Conservation (phyloP, 208 protist genomes). For the Leishmania amazonensis region DNA sequence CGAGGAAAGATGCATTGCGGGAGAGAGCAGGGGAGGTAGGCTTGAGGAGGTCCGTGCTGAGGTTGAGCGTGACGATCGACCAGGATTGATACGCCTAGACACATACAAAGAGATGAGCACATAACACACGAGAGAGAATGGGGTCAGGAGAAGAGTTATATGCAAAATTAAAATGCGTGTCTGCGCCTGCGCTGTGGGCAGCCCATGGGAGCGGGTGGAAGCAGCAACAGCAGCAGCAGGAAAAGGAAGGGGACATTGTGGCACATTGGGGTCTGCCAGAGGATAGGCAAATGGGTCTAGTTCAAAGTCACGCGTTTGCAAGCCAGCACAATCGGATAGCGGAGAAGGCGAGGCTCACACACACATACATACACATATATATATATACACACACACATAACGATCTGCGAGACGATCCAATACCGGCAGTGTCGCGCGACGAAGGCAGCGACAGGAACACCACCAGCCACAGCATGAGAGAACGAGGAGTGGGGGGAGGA, state of each 20-base stretch:
- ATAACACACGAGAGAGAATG: neutral
- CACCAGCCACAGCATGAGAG: neutral
- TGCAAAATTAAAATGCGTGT: neutral
- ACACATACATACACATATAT: neutral
- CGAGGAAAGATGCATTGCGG: no score
- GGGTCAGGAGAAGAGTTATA: neutral
- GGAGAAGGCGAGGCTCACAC: neutral
- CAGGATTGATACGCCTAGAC: neutral
- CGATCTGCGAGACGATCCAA: neutral
- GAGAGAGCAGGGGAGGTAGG: no score
- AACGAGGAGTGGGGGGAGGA: neutral
- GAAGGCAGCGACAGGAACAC: neutral
- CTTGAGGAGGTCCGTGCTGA: neutral
- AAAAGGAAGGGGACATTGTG: neutral
- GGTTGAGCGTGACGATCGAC: neutral
- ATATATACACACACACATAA: neutral
- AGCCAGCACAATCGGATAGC: neutral
- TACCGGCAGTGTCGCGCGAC: neutral
- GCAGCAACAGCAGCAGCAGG: neutral
- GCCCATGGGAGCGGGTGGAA: no score
- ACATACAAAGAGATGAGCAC: neutral
- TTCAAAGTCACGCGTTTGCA: neutral
- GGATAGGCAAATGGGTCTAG: neutral
- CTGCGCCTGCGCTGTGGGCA: no score
- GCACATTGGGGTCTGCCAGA: neutral